Base-by-base conservation (phyloP, 2,329 filamentous ascomycete species). In the Verruconis gallopava region DNA sequence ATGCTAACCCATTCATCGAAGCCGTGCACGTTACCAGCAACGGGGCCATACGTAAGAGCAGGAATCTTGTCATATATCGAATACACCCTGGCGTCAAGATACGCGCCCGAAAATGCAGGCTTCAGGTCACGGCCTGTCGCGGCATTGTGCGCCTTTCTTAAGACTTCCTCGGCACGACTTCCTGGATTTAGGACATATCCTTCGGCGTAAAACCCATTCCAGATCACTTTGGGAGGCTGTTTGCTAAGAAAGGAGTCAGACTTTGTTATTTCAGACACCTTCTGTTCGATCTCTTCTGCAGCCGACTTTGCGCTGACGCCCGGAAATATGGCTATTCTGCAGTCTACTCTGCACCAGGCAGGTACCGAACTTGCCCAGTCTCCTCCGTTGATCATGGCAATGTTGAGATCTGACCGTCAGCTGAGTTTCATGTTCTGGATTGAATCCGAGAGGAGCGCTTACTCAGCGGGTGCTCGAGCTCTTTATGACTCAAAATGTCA, bases 191-290 rank as follows among this genome's bases (percentile, higher is more conserved):
- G 25, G 11, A 49, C 49, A 13, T 51, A 51, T 0, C 50, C 50
- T 21, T 51, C 50, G 17, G 50, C 47, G 28, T 50, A 51, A 43
- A 51, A 50, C 3, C 48, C 50, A n/a, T 51, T 51, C 48, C 48
- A 51, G 0, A 44, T 47, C 3, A 51, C 38, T 9, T 46, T 50
- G 2, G 50, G 48, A 4, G 50, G 48, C 25, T 30, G 25, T n/a
- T 30, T 30, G 25, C 25, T 30, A 9, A 30, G n/a, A n/a, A 30
- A 30, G 25, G 6, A 9, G 25, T n/a, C n/a, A n/a, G 25, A 9
- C n/a, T 30, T 30, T n/a, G 25, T 30, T 9, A 30, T 30, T n/a
- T 30, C 25, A n/a, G 25, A 9, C n/a, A 30, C 25, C n/a, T 30
- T 30, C n/a, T 9, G 9, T 30, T 51, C 50, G 19, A 51, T 51